A percentile compares a stretch with the other conserved stretches of the same genome.
Conservation (phyloP, 2,329 filamentous ascomycete genomes). For the Fusarium verrucosum region DNA sequence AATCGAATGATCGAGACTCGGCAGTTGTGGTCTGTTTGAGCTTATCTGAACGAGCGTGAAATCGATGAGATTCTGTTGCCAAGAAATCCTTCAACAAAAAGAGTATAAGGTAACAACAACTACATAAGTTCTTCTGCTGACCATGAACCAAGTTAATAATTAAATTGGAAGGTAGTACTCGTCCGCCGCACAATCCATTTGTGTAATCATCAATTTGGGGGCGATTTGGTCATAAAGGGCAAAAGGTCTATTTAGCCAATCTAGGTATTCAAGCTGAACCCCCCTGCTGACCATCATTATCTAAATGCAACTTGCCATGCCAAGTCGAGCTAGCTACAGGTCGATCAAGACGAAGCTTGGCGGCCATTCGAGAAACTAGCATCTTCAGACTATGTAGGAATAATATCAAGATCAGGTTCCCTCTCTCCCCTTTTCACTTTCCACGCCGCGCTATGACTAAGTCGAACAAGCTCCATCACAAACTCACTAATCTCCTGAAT, state of each 20-base stretch:
- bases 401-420: constrained; percentile 32
- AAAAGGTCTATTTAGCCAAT: background rate
- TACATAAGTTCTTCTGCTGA: constrained; percentile 6
- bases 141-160: background rate
- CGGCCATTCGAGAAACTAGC: background rate
- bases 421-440: constrained; percentile 30
- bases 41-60: background rate
- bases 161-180: constrained; percentile 1
- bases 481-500: constrained; percentile 35
- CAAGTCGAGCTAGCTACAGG: background rate
- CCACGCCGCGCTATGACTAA: constrained; percentile 34
- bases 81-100: constrained; percentile 1
- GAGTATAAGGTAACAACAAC: background rate
- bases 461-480: constrained; percentile 34
- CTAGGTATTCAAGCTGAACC: background rate
- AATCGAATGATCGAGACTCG: constrained; percentile 9
- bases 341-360: background rate
- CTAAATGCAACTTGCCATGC: background rate
- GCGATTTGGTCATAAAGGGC: background rate
- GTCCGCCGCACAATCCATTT: background rate
- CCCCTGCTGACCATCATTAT: background rate
- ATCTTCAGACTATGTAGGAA: background rate
- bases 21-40: background rate
- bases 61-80: background rate
- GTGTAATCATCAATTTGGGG: background rate